Conservation (phyloP, 805 yeast species). For the Metschnikowia orientalis region DNA sequence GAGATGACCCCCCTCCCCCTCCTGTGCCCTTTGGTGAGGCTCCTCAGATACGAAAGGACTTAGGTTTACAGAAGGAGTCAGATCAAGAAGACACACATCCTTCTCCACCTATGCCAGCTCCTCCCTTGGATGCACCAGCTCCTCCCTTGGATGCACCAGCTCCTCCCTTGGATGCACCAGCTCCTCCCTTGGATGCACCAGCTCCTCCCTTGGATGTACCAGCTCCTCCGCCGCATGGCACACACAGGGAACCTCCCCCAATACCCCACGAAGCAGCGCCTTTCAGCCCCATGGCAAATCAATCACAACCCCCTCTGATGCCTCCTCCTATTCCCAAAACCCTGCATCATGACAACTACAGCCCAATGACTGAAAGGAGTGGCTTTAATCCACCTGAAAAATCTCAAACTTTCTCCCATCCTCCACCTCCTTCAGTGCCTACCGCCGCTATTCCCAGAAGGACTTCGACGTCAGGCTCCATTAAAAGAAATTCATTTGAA, state of each 20-base stretch:
- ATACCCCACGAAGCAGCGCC: slow-evolving; percentile 11
- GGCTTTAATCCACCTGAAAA: slow-evolving; percentile 2
- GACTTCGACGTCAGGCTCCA: slow-evolving; percentile 15
- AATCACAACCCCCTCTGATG: too few relatives aligned
- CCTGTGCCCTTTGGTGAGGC: slow-evolving; percentile 12
- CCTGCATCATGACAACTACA: too few relatives aligned
- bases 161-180: slow-evolving; percentile 11
- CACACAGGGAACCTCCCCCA: slow-evolving; percentile 11
- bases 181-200: slow-evolving; percentile 8
- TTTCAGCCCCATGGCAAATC: too few relatives aligned
- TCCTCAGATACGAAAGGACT: too few relatives aligned
- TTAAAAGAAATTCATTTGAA: slow-evolving; percentile 9
- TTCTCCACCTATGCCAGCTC: too few relatives aligned
- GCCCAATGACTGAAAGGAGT: too few relatives aligned
- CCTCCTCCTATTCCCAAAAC: slow-evolving; percentile 12
- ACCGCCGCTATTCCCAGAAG: slow-evolving; percentile 12
- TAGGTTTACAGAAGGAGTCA: too few relatives aligned
- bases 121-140: neutral
- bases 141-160: neutral
- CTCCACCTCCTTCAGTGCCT: slow-evolving; percentile 16
- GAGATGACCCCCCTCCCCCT: slow-evolving; percentile 3
- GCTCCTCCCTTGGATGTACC: slow-evolving; percentile 16
- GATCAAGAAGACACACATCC: neutral
- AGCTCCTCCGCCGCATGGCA: too few relatives aligned
- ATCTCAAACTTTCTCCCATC: slow-evolving; percentile 12